These are phyloP conservation scores for Aspergillus sp. DNA, from an alignment of 2,329 filamentous ascomycete genomes.

Conservation along the genomic window DNA sequence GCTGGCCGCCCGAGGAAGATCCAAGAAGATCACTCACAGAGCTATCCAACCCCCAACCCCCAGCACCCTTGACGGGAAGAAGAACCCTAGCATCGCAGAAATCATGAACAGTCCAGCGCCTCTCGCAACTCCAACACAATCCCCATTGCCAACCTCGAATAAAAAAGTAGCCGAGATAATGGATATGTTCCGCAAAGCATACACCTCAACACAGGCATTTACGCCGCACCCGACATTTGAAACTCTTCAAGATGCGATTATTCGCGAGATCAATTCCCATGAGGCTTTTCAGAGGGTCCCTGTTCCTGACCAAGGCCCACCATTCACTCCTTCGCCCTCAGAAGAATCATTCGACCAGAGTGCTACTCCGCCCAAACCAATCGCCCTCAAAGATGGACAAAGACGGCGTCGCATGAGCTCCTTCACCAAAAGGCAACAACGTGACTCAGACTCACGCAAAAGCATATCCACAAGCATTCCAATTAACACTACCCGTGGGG, in stretches of 20 bases:
- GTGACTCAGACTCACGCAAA: constrained; percentile 27
- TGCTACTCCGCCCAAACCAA: constrained; percentile 15
- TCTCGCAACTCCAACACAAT: constrained; percentile 24
- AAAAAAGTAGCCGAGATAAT: constrained; percentile 42
- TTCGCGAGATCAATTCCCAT: constrained; percentile 46
- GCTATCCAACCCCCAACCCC: constrained; percentile 40
- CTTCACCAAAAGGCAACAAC: constrained; percentile 25
- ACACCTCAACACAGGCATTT: constrained; percentile 27
- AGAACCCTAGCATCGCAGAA: constrained; percentile 40
- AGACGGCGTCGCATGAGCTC: constrained; percentile 34
- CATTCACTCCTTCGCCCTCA: constrained; percentile 32
- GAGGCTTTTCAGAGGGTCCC: constrained; percentile 41
- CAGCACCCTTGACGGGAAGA: constrained; percentile 22
- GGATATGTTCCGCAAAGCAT: constrained; percentile 42
- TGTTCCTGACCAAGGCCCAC: constrained; percentile 30
- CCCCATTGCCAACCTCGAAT: constrained; percentile 24
- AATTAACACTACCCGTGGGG: constrained; percentile 2
- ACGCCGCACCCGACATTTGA: constrained; percentile 40
- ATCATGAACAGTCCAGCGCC: constrained; percentile 43
- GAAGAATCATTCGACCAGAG: constrained; percentile 24
- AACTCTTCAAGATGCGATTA: constrained; percentile 43
- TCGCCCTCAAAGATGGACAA: constrained; percentile 32
- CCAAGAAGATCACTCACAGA: constrained; percentile 34
- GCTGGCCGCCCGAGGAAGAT: constrained; percentile 32
- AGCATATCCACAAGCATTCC: constrained; percentile 31